A percentile compares a stretch with the other conserved stretches of the same genome.
Evolutionary conservation across 2,329 filamentous ascomycete species (phyloP).

Genomic region (Fulvia fulva): DNA sequence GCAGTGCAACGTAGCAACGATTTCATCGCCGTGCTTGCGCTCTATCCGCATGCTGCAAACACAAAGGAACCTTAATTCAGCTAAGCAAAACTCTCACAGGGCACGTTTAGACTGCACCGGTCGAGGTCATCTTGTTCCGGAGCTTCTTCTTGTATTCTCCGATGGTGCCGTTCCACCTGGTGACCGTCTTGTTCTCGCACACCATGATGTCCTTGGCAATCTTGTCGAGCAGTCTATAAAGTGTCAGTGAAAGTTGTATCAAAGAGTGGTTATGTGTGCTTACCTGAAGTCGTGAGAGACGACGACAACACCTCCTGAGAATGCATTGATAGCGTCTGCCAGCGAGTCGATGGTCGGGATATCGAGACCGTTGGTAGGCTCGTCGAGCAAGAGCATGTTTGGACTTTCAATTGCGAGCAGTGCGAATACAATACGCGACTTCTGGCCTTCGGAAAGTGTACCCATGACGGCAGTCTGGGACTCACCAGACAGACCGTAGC

Average conservation of each 20-base stretch:
- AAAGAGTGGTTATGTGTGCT: slow-evolving; percentile 31
- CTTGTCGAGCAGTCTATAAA: slow-evolving; percentile 83
- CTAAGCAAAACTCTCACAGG: not conserved
- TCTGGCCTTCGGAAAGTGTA: slow-evolving; percentile 94
- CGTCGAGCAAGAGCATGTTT: slow-evolving; percentile 97
- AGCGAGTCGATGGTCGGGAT: slow-evolving; percentile 97
- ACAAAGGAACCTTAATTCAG: not conserved
- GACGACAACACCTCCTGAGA: slow-evolving; percentile 92
- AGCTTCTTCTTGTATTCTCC: slow-evolving; percentile 97
- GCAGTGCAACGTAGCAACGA: slow-evolving; percentile 5
- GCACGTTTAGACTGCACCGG: slow-evolving; percentile 64
- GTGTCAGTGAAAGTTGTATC: slow-evolving; percentile 34
- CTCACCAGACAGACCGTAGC: slow-evolving; percentile 89
- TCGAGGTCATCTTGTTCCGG: slow-evolving; percentile 95
- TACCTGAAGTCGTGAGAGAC: slow-evolving; percentile 99
- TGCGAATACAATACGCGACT: slow-evolving; percentile 96
- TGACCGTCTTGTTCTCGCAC: slow-evolving; percentile 95
- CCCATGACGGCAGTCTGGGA: slow-evolving; percentile 96
- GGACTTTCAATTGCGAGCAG: slow-evolving; percentile 90
- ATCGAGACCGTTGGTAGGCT: slow-evolving; percentile 98
- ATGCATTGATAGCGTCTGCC: slow-evolving; percentile 96
- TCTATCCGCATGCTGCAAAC: slow-evolving; percentile 3
- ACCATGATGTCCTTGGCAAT: slow-evolving; percentile 99
- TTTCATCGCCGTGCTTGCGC: slow-evolving; percentile 5
- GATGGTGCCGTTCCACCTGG: slow-evolving; percentile 82